Evolutionary conservation across 257 asterid genomes (phyloP).

Genomic region (Penstemon barbatus): DNA sequence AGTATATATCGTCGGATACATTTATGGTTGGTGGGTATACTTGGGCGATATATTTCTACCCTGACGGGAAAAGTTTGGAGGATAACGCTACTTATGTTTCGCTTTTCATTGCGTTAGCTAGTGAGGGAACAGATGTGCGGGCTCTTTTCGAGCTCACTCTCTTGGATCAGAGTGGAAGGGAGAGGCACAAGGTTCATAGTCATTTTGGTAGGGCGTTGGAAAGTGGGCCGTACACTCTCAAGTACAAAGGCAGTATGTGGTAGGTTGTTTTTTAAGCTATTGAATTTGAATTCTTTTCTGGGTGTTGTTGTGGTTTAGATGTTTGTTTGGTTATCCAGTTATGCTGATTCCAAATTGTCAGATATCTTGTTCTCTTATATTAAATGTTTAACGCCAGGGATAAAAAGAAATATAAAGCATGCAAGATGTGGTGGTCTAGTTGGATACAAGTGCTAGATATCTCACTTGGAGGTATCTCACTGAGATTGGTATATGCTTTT

Average conservation of each 20-base stretch:
- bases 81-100: slow-evolving; percentile 86
- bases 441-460: slow-evolving; percentile 18
- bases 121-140: slow-evolving; percentile 85
- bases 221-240: slow-evolving; percentile 89
- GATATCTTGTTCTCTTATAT: background rate
- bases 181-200: slow-evolving; percentile 90
- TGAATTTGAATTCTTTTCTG: slow-evolving; percentile 14
- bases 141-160: slow-evolving; percentile 91
- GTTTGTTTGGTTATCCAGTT: background rate
- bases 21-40: slow-evolving; percentile 88
- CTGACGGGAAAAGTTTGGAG: slow-evolving; percentile 91
- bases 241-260: slow-evolving; percentile 98
- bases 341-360: slow-evolving; percentile 9
- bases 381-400: too few species aligned
- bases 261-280: slow-evolving; percentile 36
- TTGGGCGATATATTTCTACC: slow-evolving; percentile 93
- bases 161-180: slow-evolving; percentile 89
- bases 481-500: slow-evolving; percentile 21
- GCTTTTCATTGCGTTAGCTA: slow-evolving; percentile 75
- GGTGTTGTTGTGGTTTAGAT: slow-evolving; percentile 5
- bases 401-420: background rate
- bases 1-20: slow-evolving; percentile 75
- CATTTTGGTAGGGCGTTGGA: slow-evolving; percentile 96
- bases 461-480: background rate
- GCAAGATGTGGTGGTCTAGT: slow-evolving; percentile 33